Evolutionary conservation across 108 stramenopile species (phyloP).

Genomic region (Pseudonitzschia multiseries): DNA sequence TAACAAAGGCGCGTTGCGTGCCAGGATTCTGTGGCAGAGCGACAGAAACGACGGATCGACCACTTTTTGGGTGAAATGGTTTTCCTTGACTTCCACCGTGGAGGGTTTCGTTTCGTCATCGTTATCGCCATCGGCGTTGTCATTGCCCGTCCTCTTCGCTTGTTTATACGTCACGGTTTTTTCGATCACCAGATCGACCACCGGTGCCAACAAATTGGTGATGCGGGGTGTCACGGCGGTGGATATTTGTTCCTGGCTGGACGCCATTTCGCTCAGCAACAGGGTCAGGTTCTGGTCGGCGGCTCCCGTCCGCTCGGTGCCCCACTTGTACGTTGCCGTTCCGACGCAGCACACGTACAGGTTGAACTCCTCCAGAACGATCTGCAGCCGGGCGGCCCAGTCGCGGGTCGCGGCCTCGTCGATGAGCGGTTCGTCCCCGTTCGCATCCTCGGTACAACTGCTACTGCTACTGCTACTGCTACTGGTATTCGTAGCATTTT

Average conservation of each 20-base stretch:
- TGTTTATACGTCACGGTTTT: conserved; percentile 37
- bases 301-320: conserved; percentile 80
- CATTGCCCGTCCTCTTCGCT: neutral
- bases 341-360: conserved; percentile 63
- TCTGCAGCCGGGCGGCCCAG: conserved; percentile 67
- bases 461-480: too few species aligned
- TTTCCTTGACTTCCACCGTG: conserved; percentile 53
- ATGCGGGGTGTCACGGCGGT: conserved; percentile 60
- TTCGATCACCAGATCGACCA: conserved; percentile 69
- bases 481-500: too few species aligned
- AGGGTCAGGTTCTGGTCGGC: conserved; percentile 73
- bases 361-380: conserved; percentile 68
- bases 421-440: conserved; percentile 5
- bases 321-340: conserved; percentile 79
- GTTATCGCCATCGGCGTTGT: neutral
- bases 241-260: conserved; percentile 74
- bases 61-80: conserved; percentile 56
- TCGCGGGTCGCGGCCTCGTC: conserved; percentile 36
- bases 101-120: neutral
- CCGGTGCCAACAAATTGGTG: conserved; percentile 77
- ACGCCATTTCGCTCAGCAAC: conserved; percentile 56
- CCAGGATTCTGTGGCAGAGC: conserved; percentile 57
- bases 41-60: conserved; percentile 69
- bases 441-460: too few species aligned
- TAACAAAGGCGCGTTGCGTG: conserved; percentile 65